phyloP scores from a whole-genome alignment of 768 basidiomycete species.

The Tubosaeta brunneosetosa region DNA sequence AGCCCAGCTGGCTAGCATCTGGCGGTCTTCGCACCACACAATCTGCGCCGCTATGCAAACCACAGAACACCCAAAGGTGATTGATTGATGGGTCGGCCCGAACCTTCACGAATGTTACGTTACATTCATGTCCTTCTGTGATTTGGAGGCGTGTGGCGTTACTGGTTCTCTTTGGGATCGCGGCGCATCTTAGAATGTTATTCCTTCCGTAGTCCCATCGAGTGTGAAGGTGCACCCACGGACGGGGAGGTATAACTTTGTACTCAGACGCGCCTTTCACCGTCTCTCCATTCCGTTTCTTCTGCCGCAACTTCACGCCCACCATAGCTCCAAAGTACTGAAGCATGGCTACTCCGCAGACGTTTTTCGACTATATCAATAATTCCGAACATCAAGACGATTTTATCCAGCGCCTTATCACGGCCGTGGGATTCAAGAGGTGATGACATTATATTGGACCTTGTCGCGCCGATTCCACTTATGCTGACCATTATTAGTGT shows the following conservation, averaged over 20 bases:
- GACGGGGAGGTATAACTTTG: neutral
- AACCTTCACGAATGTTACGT: no score
- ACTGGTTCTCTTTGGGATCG: neutral
- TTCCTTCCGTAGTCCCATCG: no score
- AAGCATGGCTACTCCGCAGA: neutral
- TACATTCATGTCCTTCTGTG: neutral
- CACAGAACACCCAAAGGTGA: neutral
- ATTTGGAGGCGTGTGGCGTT: neutral
- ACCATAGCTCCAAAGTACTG: neutral
- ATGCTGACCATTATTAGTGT: slow-evolving; percentile 10
- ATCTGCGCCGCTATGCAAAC: no score
- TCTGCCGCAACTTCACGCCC: neutral
- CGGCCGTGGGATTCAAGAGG: neutral
- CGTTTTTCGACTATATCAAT: neutral
- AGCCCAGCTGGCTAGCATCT: no score
- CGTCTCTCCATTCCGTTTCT: neutral
- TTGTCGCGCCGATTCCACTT: neutral
- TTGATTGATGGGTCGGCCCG: neutral
- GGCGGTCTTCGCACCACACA: no score
- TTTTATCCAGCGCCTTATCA: neutral
- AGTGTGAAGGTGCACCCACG: neutral
- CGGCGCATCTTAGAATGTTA: no score
- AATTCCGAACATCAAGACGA: neutral
- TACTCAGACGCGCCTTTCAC: neutral
- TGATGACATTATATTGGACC: neutral